phyloP scores from a whole-genome alignment of 306 rosid genomes.

The Casuarina glauca region DNA sequence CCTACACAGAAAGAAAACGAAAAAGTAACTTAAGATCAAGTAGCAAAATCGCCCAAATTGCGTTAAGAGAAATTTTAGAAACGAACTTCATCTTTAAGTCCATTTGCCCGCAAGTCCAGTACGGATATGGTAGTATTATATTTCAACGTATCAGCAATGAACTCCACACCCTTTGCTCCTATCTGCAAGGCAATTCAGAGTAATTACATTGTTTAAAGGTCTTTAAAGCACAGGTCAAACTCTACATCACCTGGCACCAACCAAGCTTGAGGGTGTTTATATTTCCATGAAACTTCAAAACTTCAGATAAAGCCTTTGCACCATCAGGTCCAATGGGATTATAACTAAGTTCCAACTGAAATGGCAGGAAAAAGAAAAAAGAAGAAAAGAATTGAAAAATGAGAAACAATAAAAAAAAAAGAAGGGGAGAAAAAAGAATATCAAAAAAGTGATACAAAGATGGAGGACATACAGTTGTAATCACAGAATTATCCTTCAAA shows the following conservation, averaged over 20 bases:
- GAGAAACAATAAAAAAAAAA: slow-evolving; percentile 15
- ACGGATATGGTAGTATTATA: slow-evolving; percentile 83
- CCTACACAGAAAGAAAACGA: slow-evolving; percentile 50
- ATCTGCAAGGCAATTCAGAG: slow-evolving; percentile 48
- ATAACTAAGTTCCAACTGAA: slow-evolving; percentile 86
- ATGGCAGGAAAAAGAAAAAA: neutral
- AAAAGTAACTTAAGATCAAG: slow-evolving; percentile 16
- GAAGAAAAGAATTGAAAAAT: neutral
- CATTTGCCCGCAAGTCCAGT: slow-evolving; percentile 89
- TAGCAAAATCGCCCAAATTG: slow-evolving; percentile 2
- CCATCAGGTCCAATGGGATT: slow-evolving; percentile 99
- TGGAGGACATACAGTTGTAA: slow-evolving; percentile 66
- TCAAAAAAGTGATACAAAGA: slow-evolving; percentile 7
- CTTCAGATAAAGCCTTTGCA: slow-evolving; percentile 84
- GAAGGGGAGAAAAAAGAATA: slow-evolving; percentile 9
- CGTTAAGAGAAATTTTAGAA: slow-evolving; percentile 5
- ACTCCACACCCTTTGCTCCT: slow-evolving; percentile 94
- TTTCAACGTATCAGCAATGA: slow-evolving; percentile 81
- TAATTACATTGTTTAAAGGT: slow-evolving; percentile 3
- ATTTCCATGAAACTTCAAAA: slow-evolving; percentile 87
- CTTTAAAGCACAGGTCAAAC: neutral
- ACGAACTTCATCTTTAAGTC: slow-evolving; percentile 88
- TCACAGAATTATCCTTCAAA: slow-evolving; percentile 78
- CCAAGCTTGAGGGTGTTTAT: slow-evolving; percentile 88
- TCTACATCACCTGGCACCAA: slow-evolving; percentile 87